Evolutionary conservation across 345 rosid genomes (phyloP).

Genomic region (Ceriops tagal): DNA sequence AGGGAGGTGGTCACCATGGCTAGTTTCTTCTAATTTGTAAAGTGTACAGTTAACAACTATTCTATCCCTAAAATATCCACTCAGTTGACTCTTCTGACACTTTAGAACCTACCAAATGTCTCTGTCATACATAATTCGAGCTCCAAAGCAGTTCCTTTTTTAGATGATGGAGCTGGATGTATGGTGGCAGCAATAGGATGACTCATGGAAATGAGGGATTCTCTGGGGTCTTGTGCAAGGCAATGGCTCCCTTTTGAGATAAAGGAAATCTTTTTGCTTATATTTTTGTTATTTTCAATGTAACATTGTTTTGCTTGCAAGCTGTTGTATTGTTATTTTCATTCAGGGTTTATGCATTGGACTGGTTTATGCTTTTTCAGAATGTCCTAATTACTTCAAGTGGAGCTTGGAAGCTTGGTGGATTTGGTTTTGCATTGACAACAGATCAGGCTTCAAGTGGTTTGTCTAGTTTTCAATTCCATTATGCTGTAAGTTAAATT

Average conservation of each 20-base stretch:
- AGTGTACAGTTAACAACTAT: too few species aligned
- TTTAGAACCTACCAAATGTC: too few species aligned
- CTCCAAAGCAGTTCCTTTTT: too few species aligned
- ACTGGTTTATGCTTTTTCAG: constrained; percentile 37
- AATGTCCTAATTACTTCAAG: constrained; percentile 77
- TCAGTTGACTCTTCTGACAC: too few species aligned
- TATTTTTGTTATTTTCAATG: not conserved
- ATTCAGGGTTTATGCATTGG: not conserved
- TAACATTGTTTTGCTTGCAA: constrained; percentile 1
- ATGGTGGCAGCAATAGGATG: not conserved
- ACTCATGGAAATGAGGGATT: not conserved
- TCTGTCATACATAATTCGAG: too few species aligned
- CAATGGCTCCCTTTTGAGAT: not conserved
- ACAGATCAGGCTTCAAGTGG: constrained; percentile 55
- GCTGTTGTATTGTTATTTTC: not conserved
- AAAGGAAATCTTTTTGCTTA: not conserved
- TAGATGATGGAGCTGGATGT: not conserved
- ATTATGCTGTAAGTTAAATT: constrained; percentile 69
- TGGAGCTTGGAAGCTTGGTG: constrained; percentile 99
- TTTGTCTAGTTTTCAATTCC: constrained; percentile 60
- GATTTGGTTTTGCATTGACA: constrained; percentile 84
- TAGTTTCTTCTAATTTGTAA: too few species aligned
- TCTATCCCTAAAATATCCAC: too few species aligned
- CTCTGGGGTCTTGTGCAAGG: not conserved
- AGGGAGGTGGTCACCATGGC: too few species aligned